phyloP scores from a whole-genome alignment of 257 asterid genomes.

The Scutellaria galericulata region DNA sequence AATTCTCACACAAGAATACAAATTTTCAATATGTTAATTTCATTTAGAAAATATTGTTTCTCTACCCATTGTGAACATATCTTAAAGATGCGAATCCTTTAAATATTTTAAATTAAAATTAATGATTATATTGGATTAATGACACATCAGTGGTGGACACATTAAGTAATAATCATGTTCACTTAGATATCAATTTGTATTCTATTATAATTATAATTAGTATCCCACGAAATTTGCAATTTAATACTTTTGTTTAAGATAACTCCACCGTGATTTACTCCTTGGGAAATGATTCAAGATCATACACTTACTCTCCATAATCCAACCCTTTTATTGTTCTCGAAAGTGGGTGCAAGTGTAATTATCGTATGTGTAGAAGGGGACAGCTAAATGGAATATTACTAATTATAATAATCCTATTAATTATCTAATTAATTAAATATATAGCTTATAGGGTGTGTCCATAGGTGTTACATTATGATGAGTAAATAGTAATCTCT shows the following conservation, averaged over 20 bases:
- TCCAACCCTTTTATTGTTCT: slow-evolving; percentile 26
- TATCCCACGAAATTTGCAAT: not conserved
- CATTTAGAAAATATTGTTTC: no score
- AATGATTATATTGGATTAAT: no score
- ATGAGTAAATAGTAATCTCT: not conserved
- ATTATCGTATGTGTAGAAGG: slow-evolving; percentile 31
- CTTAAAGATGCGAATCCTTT: no score
- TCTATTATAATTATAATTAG: not conserved
- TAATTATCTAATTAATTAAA: slow-evolving; percentile 14
- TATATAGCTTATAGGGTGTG: slow-evolving; percentile 27
- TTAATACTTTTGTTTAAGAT: not conserved
- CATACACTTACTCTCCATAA: not conserved
- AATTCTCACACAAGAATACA: no score
- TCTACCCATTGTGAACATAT: no score
- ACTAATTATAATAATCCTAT: not conserved
- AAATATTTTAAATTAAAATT: no score
- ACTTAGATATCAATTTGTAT: not conserved
- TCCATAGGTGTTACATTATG: slow-evolving; percentile 28
- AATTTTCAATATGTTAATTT: no score
- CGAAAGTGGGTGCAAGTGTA: slow-evolving; percentile 33
- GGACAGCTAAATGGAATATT: slow-evolving; percentile 23
- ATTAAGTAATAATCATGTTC: no score
- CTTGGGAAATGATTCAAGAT: not conserved
- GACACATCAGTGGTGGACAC: no score
- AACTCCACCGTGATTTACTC: slow-evolving; percentile 34